Conservation (phyloP, 768 basidiomycete species). For the Mycena sanguinolenta region DNA sequence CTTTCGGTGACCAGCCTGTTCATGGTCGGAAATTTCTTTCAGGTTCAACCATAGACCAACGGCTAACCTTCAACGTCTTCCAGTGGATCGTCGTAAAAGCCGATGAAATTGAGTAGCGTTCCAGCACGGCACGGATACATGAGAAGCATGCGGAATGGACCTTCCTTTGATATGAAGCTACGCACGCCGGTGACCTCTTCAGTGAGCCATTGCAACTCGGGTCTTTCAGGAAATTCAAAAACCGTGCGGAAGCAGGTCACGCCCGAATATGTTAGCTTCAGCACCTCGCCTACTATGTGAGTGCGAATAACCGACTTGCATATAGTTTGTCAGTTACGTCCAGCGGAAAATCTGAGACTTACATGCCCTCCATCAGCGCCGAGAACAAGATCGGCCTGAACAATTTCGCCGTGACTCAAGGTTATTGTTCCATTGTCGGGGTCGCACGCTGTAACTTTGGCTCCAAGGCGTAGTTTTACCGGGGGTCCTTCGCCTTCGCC, state of each 20-base stretch:
- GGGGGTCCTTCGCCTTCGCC: neutral
- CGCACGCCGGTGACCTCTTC: constrained; percentile 3
- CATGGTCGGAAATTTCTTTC: neutral
- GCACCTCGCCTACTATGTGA: neutral
- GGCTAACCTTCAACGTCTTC: neutral
- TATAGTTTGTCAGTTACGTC: neutral
- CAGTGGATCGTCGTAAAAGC: constrained; percentile 3
- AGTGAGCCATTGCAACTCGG: constrained; percentile 11
- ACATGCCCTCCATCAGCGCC: constrained; percentile 50
- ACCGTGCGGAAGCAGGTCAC: constrained; percentile 15
- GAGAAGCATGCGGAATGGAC: neutral
- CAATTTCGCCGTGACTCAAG: constrained; percentile 50
- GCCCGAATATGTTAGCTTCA: neutral
- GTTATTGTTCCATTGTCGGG: constrained; percentile 48
- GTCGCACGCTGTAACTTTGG: constrained; percentile 23
- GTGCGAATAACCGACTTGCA: constrained; percentile 8
- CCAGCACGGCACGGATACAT: constrained; percentile 6
- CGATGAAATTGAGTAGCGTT: constrained; percentile 17
- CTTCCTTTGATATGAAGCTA: neutral
- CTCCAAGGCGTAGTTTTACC: constrained; percentile 10
- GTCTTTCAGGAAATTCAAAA: neutral
- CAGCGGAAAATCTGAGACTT: neutral
- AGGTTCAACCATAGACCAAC: neutral
- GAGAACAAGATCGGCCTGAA: constrained; percentile 51
- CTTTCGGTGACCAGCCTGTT: constrained; percentile 7